These are phyloP conservation scores for Paratrypanosoma confusum DNA, from an alignment of 208 protist species.

Conservation along the genomic window DNA sequence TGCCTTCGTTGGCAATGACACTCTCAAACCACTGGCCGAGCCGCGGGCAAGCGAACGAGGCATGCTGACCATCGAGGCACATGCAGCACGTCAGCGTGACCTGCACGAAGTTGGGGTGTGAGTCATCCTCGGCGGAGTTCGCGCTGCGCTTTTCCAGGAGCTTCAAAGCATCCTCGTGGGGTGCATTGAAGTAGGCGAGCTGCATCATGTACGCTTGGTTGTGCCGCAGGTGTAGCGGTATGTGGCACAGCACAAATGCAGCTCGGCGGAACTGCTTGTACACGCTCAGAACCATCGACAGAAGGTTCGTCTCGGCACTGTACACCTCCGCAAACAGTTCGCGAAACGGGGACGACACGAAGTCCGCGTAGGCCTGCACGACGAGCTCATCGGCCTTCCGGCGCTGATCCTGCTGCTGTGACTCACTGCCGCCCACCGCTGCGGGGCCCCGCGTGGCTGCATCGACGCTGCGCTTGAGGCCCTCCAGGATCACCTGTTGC, in stretches of 20 bases:
- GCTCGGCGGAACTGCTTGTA: conserved; percentile 65
- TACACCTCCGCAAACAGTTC: conserved; percentile 53
- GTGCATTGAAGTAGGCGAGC: conserved; percentile 57
- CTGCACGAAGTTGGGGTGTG: conserved; percentile 75
- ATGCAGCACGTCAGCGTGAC: conserved; percentile 81
- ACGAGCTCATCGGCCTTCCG: conserved; percentile 19
- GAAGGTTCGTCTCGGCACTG: conserved; percentile 34
- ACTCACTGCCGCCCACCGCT: conserved; percentile 2
- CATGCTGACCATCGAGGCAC: conserved; percentile 76
- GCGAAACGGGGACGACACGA: conserved; percentile 65
- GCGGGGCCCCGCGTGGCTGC: conserved; percentile 18
- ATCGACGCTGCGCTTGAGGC: conserved; percentile 26
- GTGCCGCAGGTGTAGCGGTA: conserved; percentile 42
- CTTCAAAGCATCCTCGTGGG: conserved; percentile 41
- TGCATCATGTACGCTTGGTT: conserved; percentile 44
- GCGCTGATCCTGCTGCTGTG: not conserved
- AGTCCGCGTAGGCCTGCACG: conserved; percentile 63
- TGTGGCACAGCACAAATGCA: conserved; percentile 76
- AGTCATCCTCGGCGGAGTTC: conserved; percentile 14
- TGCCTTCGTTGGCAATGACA: conserved; percentile 13
- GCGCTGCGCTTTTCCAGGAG: conserved; percentile 34
- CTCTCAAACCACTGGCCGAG: conserved; percentile 46
- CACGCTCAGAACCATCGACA: conserved; percentile 50
- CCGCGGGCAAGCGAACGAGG: conserved; percentile 59
- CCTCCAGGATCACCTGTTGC: conserved; percentile 43